Conservation (phyloP, 805 yeast genomes). For the Candida insectorum region DNA sequence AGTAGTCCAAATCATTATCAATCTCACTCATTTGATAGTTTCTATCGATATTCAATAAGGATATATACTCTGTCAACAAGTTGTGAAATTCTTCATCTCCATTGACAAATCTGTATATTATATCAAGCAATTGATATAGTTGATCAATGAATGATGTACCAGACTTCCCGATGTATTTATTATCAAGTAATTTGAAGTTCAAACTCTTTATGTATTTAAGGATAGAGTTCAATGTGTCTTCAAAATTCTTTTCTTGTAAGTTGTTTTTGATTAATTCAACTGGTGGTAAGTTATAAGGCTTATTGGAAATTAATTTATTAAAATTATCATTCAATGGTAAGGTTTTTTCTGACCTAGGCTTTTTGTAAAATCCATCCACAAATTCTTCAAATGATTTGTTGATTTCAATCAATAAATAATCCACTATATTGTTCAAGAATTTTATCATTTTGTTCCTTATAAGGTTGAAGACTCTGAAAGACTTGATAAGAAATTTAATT, state of each 20-base stretch:
- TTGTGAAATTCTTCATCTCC: constrained; percentile 32
- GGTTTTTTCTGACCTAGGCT: constrained; percentile 7
- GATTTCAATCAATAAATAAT: constrained; percentile 45
- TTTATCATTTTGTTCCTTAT: constrained; percentile 37
- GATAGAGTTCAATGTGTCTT: constrained; percentile 44
- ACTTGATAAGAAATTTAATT: constrained; percentile 26
- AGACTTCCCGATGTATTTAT: constrained; percentile 27
- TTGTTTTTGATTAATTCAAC: constrained; percentile 1
- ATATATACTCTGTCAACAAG: constrained; percentile 24
- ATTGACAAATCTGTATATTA: constrained; percentile 28
- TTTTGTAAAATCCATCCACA: constrained; percentile 21
- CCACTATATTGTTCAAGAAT: constrained; percentile 38
- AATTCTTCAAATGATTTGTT: constrained; percentile 34
- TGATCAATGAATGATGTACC: constrained; percentile 28
- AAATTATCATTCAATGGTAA: constrained; percentile 6
- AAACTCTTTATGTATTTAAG: constrained; percentile 24
- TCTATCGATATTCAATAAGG: constrained; percentile 24
- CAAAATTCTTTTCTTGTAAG: constrained; percentile 25
- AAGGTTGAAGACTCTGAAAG: constrained; percentile 32
- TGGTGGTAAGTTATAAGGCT: constrained; percentile 6
- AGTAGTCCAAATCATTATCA: constrained; percentile 26
- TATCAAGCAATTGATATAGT: constrained; percentile 29
- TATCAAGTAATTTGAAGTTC: constrained; percentile 29
- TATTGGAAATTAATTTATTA: constrained; percentile 3
- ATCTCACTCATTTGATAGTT: constrained; percentile 15